Conservation (phyloP, 2,329 filamentous ascomycete genomes). For the Piedraia hortae region DNA sequence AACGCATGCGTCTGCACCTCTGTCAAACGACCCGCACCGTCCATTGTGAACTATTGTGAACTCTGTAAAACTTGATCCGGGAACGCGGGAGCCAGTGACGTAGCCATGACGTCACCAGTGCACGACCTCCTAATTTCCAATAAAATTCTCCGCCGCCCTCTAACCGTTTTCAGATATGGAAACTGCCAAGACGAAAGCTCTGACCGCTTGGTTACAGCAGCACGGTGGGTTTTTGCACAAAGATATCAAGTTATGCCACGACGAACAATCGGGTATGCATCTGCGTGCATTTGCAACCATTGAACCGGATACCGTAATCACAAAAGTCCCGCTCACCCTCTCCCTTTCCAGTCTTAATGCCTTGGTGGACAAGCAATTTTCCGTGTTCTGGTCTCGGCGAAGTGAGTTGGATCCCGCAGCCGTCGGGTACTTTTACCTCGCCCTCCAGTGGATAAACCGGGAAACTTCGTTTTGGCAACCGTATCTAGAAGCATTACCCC, state of each 20-base stretch:
- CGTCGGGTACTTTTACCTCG: constrained; percentile 14
- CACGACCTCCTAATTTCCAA: no score
- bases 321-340: constrained; percentile 10
- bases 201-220: constrained; percentile 9
- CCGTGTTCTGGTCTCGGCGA: constrained; percentile 8
- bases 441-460: constrained; percentile 11
- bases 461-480: constrained; percentile 13
- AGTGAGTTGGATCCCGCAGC: constrained; percentile 8
- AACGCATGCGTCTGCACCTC: constrained; percentile 22
- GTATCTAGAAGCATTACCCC: constrained; percentile 12
- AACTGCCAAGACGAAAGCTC: constrained; percentile 3
- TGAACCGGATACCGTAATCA: constrained; percentile 4
- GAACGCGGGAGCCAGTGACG: no score
- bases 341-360: constrained; percentile 14
- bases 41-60: not conserved
- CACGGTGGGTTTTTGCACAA: constrained; percentile 1
- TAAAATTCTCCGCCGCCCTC: no score
- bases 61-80: no score
- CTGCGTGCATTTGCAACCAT: constrained; percentile 5
- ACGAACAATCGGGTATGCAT: constrained; percentile 1
- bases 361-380: constrained; percentile 11
- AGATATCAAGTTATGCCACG: constrained; percentile 1
- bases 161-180: no score
- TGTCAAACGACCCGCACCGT: constrained; percentile 10
- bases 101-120: no score